Evolutionary conservation across 2,329 filamentous ascomycete species (phyloP), one percentile per base, ranked within the genome.

Genomic region (Sporothrix euskadiensis): DNA sequence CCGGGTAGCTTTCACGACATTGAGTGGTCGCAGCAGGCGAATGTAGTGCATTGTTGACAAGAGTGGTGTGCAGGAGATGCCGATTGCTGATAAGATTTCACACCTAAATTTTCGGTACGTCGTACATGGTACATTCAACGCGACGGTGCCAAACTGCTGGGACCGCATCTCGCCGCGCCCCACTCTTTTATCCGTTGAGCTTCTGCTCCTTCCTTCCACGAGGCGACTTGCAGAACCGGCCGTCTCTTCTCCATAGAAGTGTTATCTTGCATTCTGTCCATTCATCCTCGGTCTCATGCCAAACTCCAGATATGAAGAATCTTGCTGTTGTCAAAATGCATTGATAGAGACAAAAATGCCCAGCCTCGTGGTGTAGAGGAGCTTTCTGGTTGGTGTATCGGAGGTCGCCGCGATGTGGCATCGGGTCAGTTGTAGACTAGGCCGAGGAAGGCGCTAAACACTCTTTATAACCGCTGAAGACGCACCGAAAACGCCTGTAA

Each of bases 31-130:
- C 44, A 89, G 80, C 5, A 88, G 83, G 54, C 87, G 84, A 73
- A 89, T 84, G 81, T 89, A 89, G 76, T 89, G 87, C 87, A 89
- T 89, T 4, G 47, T 59, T 41, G 44, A 22, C 30, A 9, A 12
- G 19, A 26, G 32, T 4, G n/a, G 22, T 6, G 26, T 35, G 8
- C 35, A 35, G 8, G 35, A 8, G 35, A 35, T 2, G 35, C 35
- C 35, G 35, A 35, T 8, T 35, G 35, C 35, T 35, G 35, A 35
- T 35, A 35, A 35, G 35, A 35, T 35, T 35, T 35, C 35, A 35
- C 35, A 5, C 35, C 4, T 35, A 35, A 35, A 35, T 5, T 5
- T 5, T 35, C 35, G 2, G 35, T 8, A 35, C 35, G 35, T 4
- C 35, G 35, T 52, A 59, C 32, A 56, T 4, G 1, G 35, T 52